Base-by-base conservation (phyloP, 2,329 filamentous ascomycete genomes). In the Daldinia sp. region DNA sequence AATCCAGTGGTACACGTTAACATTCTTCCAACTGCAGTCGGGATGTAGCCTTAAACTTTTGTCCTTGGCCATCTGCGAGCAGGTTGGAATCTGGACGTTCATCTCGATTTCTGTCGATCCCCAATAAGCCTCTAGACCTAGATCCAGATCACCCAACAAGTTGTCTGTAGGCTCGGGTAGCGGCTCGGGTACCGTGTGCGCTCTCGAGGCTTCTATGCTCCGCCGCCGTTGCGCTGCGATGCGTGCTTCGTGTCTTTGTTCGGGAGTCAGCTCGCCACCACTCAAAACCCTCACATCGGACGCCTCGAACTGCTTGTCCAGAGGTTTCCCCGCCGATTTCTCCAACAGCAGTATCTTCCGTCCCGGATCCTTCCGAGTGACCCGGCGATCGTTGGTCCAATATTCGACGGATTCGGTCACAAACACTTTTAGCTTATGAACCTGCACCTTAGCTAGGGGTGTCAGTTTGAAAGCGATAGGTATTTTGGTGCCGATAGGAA, bases 1-100 rank as follows among this genome's bases (percentile, higher is more conserved):
- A 79, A 98, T 97, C 94, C 94, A 97, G 78, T 98, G 94, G 78
- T 93, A 93, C 60, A 98, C 94, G 75, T 96, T 93, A 59, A 97
- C 95, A 70, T 97, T 97, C 76, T 93, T 92, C 85, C 95, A 97
- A 64, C 93, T 97, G 61, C 93, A 97, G 77, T 97, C 94, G 60
- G 95, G 95, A 78, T 97, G 92, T 66, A 98, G 82, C 67, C 89
- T 87, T 41, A 87, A 63, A 7, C 79, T 79, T 78, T 86, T 87
- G 75, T 94, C 90, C 74, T 90, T 92, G 23, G 92, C 89, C 91
- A 97, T 94, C 76, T 91, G 90, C 73, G 93, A 89, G 77, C 94
- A 98, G 39, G 93, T 97, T 10, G 94, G 94, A 55, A 98, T 86
- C 81, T 97, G 93, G 9, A 97, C 93, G 69, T 92, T 96, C 84